Conservation (phyloP, 2,329 filamentous ascomycete genomes). For the Bertia moriformis region DNA sequence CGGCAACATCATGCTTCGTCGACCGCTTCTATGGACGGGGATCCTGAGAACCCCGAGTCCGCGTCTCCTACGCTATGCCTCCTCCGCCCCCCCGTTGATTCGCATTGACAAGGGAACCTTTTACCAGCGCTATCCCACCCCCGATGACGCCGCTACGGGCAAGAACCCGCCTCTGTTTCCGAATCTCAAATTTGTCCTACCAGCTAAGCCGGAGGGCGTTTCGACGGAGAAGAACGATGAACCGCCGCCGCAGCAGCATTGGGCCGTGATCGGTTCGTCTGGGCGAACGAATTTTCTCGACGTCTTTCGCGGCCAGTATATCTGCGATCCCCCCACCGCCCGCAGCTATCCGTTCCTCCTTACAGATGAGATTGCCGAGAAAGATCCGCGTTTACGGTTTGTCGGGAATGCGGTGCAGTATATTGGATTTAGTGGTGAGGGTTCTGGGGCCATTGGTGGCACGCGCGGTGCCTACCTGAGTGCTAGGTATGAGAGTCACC, state of each 20-base stretch:
- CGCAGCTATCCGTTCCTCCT: conserved; percentile 45
- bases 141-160: background rate
- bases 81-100: background rate
- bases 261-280: conserved; percentile 6
- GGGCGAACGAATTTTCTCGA: conserved; percentile 44
- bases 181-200: background rate
- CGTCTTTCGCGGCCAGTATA: conserved; percentile 39
- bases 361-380: conserved; percentile 13
- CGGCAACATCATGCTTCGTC: background rate
- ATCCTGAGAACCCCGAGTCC: background rate
- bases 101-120: background rate
- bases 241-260: background rate
- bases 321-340: conserved; percentile 40
- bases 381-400: conserved; percentile 16
- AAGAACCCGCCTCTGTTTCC: background rate
- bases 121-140: background rate
- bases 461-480: conserved; percentile 35
- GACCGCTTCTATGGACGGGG: background rate
- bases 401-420: conserved; percentile 43
- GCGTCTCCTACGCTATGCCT: background rate
- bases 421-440: conserved; percentile 40
- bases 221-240: too few species aligned
- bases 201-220: background rate
- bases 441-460: background rate
- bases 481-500: conserved; percentile 49